phyloP scores from a whole-genome alignment of 768 basidiomycete species.

The Chlorophyllum brunneum region DNA sequence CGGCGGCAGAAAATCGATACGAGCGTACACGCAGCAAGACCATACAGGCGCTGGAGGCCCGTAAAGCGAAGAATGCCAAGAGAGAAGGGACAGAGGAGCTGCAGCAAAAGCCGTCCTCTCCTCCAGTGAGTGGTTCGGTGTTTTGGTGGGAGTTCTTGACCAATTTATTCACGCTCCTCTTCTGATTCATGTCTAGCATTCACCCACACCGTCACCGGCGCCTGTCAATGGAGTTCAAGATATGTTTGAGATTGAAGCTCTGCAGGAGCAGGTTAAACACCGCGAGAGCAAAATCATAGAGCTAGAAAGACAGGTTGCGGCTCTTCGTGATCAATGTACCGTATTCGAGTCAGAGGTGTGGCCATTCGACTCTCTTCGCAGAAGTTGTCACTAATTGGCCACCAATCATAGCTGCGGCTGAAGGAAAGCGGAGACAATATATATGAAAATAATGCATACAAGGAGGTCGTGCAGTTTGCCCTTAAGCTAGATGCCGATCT shows the following conservation, averaged over 20 bases:
- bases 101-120: constrained; percentile 53
- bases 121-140: constrained; percentile 67
- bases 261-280: constrained; percentile 37
- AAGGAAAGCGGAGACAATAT: constrained; percentile 7
- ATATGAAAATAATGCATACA: constrained; percentile 8
- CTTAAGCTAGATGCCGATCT: constrained; percentile 6
- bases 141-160: constrained; percentile 57
- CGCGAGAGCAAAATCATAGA: constrained; percentile 44
- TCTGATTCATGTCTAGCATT: constrained; percentile 47
- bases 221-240: constrained; percentile 37
- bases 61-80: constrained; percentile 26
- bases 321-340: constrained; percentile 42
- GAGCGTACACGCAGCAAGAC: constrained; percentile 58
- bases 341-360: constrained; percentile 44
- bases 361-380: not conserved
- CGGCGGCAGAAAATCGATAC: constrained; percentile 54
- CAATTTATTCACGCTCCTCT: constrained; percentile 34
- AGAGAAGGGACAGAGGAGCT: constrained; percentile 43
- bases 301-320: constrained; percentile 42
- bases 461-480: constrained; percentile 5
- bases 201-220: constrained; percentile 23
- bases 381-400: not conserved
- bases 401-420: constrained; percentile 3
- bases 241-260: constrained; percentile 30
- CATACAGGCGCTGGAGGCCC: constrained; percentile 43